These are phyloP conservation scores for Globisporangium megalacanthum DNA, from an alignment of 352 stramenopile species.

Conservation along the genomic window DNA sequence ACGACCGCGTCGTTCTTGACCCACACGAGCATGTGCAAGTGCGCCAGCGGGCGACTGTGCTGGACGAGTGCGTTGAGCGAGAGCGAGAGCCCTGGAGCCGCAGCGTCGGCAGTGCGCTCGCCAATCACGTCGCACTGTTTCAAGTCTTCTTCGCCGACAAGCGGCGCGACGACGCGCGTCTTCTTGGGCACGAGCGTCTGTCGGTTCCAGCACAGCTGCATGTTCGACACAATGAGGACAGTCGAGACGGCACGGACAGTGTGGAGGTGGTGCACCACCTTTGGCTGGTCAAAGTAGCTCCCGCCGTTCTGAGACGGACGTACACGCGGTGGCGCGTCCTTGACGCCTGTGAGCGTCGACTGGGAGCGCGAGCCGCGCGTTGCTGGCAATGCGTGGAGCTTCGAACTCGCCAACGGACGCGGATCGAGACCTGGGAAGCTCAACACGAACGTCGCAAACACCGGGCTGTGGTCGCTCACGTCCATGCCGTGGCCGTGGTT, in stretches of 20 bases:
- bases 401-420: not conserved
- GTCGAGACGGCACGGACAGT: constrained; percentile 59
- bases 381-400: constrained; percentile 15
- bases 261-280: constrained; percentile 57
- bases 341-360: constrained; percentile 30
- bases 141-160: constrained; percentile 70
- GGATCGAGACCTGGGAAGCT: constrained; percentile 46
- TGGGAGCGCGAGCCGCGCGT: constrained; percentile 43
- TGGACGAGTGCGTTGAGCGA: constrained; percentile 74
- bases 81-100: constrained; percentile 53
- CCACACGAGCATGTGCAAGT: constrained; percentile 84
- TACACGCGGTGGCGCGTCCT: constrained; percentile 12
- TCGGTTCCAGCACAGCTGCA: constrained; percentile 66
- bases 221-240: constrained; percentile 68
- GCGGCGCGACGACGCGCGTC: constrained; percentile 62
- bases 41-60: constrained; percentile 58
- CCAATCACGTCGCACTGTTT: constrained; percentile 80
- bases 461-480: constrained; percentile 78
- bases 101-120: constrained; percentile 48
- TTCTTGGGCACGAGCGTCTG: constrained; percentile 76
- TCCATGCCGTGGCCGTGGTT: constrained; percentile 81
- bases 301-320: constrained; percentile 17
- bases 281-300: constrained; percentile 77
- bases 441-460: constrained; percentile 72
- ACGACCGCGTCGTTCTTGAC: constrained; percentile 75